Conservation (phyloP, 768 basidiomycete genomes). For the Xanthoconium purpureum region DNA sequence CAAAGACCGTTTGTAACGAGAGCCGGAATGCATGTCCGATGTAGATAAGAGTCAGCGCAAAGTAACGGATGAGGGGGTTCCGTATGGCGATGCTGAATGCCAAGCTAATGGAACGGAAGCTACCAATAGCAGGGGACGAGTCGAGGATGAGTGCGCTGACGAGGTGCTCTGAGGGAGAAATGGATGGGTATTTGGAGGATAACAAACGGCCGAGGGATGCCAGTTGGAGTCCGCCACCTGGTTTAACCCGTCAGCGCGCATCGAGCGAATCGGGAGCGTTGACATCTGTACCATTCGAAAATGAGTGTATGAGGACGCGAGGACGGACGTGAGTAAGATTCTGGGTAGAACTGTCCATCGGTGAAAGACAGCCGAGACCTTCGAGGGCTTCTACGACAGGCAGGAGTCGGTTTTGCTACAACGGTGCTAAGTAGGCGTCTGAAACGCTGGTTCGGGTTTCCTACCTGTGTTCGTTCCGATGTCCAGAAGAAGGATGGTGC, state of each 20-base stretch:
- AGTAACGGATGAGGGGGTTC: conserved; percentile 18
- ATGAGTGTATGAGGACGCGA: conserved; percentile 27
- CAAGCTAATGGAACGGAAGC: conserved; percentile 14
- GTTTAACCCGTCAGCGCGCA: neutral
- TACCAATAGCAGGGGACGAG: conserved; percentile 17
- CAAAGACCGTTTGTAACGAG: conserved; percentile 12
- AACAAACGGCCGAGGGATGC: conserved; percentile 17
- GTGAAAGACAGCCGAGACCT: conserved; percentile 21
- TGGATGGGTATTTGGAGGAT: conserved; percentile 15
- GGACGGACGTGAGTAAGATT: conserved; percentile 5
- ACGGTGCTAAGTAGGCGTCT: neutral
- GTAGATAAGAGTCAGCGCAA: conserved; percentile 15
- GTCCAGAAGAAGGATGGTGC: conserved; percentile 20
- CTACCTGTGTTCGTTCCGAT: conserved; percentile 12
- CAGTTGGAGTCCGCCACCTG: conserved; percentile 26
- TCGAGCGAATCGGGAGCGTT: neutral
- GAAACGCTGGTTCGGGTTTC: neutral
- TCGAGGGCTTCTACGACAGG: conserved; percentile 25
- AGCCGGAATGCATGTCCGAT: conserved; percentile 11
- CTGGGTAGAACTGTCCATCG: neutral
- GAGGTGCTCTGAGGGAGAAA: neutral
- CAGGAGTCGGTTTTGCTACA: conserved; percentile 18
- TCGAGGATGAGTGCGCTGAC: conserved; percentile 22
- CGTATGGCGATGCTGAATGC: conserved; percentile 23
- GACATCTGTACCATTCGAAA: conserved; percentile 27